These are phyloP conservation scores for Melampsora allii-populina DNA, from an alignment of 1,284 basidiomycete species.

Conservation along the genomic window DNA sequence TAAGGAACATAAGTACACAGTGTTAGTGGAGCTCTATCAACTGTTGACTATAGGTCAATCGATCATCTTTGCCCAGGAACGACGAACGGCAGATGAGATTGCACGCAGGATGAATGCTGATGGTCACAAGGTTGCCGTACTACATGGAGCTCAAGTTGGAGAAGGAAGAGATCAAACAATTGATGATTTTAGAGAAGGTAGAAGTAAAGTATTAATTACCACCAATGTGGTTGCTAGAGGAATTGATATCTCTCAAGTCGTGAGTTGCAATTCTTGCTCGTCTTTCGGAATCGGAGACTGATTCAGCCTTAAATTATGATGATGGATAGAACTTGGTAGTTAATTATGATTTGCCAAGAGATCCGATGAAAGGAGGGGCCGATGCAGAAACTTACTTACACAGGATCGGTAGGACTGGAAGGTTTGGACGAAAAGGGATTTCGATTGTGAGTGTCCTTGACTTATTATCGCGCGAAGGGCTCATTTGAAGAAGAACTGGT, in stretches of 20 bases:
- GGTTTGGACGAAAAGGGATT: slow-evolving; percentile 90
- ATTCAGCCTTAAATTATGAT: background rate
- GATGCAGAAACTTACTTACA: slow-evolving; percentile 98
- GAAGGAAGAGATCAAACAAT: slow-evolving; percentile 85
- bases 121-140: slow-evolving; percentile 92
- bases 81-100: slow-evolving; percentile 73
- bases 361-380: slow-evolving; percentile 61
- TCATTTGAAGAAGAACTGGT: background rate
- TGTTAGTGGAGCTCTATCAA: slow-evolving; percentile 65
- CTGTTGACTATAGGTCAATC: slow-evolving; percentile 44
- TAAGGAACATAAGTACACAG: slow-evolving; percentile 92
- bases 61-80: slow-evolving; percentile 46
- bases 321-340: slow-evolving; percentile 52
- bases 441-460: slow-evolving; percentile 59
- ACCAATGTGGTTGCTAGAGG: slow-evolving; percentile 98
- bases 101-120: slow-evolving; percentile 84
- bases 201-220: slow-evolving; percentile 95
- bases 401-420: slow-evolving; percentile 92
- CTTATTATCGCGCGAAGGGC: background rate
- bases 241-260: slow-evolving; percentile 98
- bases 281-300: background rate
- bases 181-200: slow-evolving; percentile 91
- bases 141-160: slow-evolving; percentile 91
- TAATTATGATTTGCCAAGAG: slow-evolving; percentile 93
- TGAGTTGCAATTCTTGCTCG: slow-evolving; percentile 66